Evolutionary conservation across 495 filamentous ascomycete species (phyloP), one percentile per base, ranked within the genome.

Genomic region (Aspergillus nidulans): DNA sequence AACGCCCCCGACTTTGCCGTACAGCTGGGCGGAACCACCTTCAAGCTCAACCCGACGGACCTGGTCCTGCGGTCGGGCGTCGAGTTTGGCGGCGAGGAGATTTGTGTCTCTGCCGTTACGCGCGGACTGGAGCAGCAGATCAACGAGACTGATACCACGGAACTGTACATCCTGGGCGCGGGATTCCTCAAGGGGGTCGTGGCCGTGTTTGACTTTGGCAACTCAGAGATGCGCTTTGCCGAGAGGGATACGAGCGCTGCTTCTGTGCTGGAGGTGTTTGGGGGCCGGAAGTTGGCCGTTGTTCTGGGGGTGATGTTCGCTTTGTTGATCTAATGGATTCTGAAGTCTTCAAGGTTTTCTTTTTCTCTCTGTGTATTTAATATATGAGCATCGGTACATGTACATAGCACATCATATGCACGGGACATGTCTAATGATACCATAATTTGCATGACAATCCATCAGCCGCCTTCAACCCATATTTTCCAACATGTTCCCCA

Each of bases 181-280:
- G 72, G 84, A 4, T 92, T 90, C 57, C 67, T 91, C 49, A 92
- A 89, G 71, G 89, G 88, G 60, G 87, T 90, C 18, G 87, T 90
- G 61, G 71, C 75, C 0, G 79, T 84, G 8, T 85, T 83, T 61
- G 82, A 87, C 69, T 70, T 87, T 42, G 83, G 81, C 8, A 69
- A 68, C 52, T 72, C 72, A 23, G 65, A 77, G 72, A 74, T 86
- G 77, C 59, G 73, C 32, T 83, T 83, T 51, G 60, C 66, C 13
- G 9, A 25, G 24, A 30, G 16, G 44, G 25, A 30, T 1, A 16
- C 25, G 20, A 46, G 44, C n/a, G 9, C 18, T 2, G 44, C 44
- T 28, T 9, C 8, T 7, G 20, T 13, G 2, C 21, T 26, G 42
- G 42, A 3, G 9, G 8, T 12, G 30, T 6, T 12, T 34, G 8